Evolutionary conservation across 2,329 filamentous ascomycete species (phyloP), one percentile per base, ranked within the genome.

Genomic region (Balansia obtecta): DNA sequence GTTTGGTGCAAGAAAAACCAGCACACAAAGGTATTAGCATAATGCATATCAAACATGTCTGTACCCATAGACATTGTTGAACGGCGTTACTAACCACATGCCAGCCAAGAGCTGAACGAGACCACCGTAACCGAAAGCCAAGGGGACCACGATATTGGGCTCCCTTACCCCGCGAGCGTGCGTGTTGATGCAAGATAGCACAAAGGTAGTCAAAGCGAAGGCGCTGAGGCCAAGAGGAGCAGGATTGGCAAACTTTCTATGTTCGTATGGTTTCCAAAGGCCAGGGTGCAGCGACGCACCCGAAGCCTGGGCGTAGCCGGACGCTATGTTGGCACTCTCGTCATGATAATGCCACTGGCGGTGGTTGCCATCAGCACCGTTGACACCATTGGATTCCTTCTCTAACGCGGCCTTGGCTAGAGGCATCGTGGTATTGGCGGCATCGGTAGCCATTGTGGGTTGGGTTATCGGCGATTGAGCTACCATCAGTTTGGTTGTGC

Each of bases 191-290:
- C 77, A 71, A 32, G 83, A 86, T 46, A 91, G 76, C 38, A 91
- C 79, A 65, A 91, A 91, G 12, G 86, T 91, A 49, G 86, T 91
- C 62, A 91, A 73, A 55, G 86, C 87, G 71, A 91, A 91, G 63
- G 84, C 86, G 54, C 73, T 79, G 46, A 91, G 79, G 55, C 87
- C 86, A 39, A 90, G 75, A 32, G 86, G 86, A 49, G 83, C 85
- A 4, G 86, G 86, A 69, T 90, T 90, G 71, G 77, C 86, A 65
- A 90, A 80, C 71, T 86, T 85, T 68, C 83, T 81, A 63, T 79
- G 75, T 67, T 80, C 77, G 48, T 71, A 70, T 9, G 80, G 71
- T 67, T 76, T 80, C 74, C 83, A 78, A 43, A 75, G 66, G 69
- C 83, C 83, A 48, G 85, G 83, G 66, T 88, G 82, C 66, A 87